Evolutionary conservation across 148 eudicot species (phyloP), one percentile per base, ranked within the genome.

Genomic region (Camellia japonica): DNA sequence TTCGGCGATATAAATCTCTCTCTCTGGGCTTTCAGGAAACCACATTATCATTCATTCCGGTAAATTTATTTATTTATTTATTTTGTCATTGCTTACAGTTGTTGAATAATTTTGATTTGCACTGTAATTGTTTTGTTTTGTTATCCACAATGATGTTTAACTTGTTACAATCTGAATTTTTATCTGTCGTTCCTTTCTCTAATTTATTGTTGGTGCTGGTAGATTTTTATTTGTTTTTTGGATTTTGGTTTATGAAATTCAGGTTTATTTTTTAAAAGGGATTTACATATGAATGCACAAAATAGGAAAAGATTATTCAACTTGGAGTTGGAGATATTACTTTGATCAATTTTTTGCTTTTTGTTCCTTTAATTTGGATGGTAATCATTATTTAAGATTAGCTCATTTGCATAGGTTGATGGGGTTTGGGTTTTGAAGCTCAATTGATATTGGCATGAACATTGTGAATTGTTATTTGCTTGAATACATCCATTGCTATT

Each of bases 1-100:
- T 51, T 71, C 80, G 81, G 23, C 19, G 20, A 79, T 59, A 76
- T 60, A 76, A 75, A 71, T 16, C 64, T 55, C 58, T 10, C 55
- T 6, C n/a, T 67, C 55, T 51, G 38, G 38, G 38, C 61, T 19
- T 59, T 69, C 67, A 68, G 44, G 46, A 52, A 64, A 13, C 14
- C 14, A 65, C 7, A 47, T 49, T 55, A 16, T 47, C 43, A 5
- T 44, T 74, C 20, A 49, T 79, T 19, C 54, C 15, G 15, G 59
- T 58, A 18, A 41, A 51, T 43, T 68, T 30, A 30, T 30, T 30
- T 30, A 30, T 30, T 30, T 30, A 30, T 30, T 55, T 66, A 23
- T 23, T 3, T 14, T 16, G 15, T 2, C n/a, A 13, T 54, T 54
- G 9, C 55, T 49, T 15, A 15, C 2, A 55, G 19, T 59, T 43